Evolutionary conservation across 768 basidiomycete species (phyloP).

Genomic region (Tylopilus rubrobrunneus): DNA sequence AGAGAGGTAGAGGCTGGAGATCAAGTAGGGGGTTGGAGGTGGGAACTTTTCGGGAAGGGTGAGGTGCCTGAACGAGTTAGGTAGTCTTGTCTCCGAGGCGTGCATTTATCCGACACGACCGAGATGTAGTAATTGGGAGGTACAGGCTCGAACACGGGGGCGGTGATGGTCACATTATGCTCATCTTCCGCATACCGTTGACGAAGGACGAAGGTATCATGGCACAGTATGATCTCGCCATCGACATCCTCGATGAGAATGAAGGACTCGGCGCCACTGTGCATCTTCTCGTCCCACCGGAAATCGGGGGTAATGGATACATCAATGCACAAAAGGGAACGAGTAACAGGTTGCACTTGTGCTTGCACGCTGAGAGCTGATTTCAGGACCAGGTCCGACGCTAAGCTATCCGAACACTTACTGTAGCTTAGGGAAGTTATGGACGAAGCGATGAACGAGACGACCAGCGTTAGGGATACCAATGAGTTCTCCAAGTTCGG

Average conservation of each 20-base stretch:
- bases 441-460: slow-evolving; percentile 88
- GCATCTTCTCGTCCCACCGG: slow-evolving; percentile 95
- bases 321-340: slow-evolving; percentile 88
- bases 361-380: slow-evolving; percentile 66
- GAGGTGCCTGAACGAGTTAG: slow-evolving; percentile 96
- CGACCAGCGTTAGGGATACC: slow-evolving; percentile 92
- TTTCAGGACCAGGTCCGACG: neutral
- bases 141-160: slow-evolving; percentile 95
- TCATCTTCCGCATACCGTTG: slow-evolving; percentile 92
- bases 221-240: slow-evolving; percentile 94
- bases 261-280: slow-evolving; percentile 82
- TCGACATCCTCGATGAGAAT: slow-evolving; percentile 97
- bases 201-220: slow-evolving; percentile 88
- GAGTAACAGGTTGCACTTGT: slow-evolving; percentile 94
- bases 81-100: slow-evolving; percentile 88
- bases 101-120: slow-evolving; percentile 90
- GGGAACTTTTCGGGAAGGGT: slow-evolving; percentile 98
- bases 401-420: slow-evolving; percentile 31
- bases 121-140: slow-evolving; percentile 99
- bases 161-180: slow-evolving; percentile 90
- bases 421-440: slow-evolving; percentile 95
- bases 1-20: slow-evolving; percentile 83
- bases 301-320: slow-evolving; percentile 96
- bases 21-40: slow-evolving; percentile 89
- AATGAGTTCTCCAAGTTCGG: slow-evolving; percentile 93